Evolutionary conservation across 768 basidiomycete species (phyloP), one percentile per base, ranked within the genome.

Genomic region (Mycena epipterygia): DNA sequence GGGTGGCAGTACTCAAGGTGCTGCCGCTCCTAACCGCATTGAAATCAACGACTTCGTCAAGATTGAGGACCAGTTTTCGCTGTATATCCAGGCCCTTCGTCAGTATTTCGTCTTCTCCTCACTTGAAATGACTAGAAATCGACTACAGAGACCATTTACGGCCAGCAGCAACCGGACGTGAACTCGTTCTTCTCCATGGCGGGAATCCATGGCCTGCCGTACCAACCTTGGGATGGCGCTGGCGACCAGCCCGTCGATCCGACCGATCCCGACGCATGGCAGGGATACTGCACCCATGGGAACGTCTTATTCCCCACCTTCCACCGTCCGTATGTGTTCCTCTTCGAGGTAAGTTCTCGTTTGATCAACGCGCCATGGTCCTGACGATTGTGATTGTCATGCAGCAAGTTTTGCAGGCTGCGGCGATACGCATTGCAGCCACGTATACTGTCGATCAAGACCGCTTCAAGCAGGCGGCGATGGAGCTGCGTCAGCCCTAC

Each of bases 231-330:
- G 86, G 81, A 86, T 61, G 84, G 81, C 19, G 78, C 81, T 13
- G 82, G 79, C 8, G 73, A 76, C n/a, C 27, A 76, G 33, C 76
- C 82, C 1, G 76, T 74, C 17, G 55, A 74, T 19, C 55, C n/a
- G n/a, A 37, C 35, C 35, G n/a, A 51, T 51, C 65, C 71, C 0
- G 70, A 76, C 11, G 65, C 67, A 8, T 84, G 79, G 79, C 78
- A 80, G 23, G 89, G 88, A 4, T 89, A 89, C 72, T 89, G 88
- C 74, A 84, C 82, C 19, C 89, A 90, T 74, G 86, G 85, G 17
- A 84, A 83, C 2, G 80, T 84, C 12, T 78, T 89, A 11, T 89
- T 89, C 81, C 88, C 88, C 11, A 88, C 86, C 6, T 89, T 86
- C 85, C 88, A 90, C 71, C 78, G 89, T 55, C 86, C 87, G 3